A percentile compares a stretch with the other conserved stretches of the same genome.
phyloP scores from a whole-genome alignment of 768 basidiomycete genomes.

The Podaxis carcinomalis region DNA sequence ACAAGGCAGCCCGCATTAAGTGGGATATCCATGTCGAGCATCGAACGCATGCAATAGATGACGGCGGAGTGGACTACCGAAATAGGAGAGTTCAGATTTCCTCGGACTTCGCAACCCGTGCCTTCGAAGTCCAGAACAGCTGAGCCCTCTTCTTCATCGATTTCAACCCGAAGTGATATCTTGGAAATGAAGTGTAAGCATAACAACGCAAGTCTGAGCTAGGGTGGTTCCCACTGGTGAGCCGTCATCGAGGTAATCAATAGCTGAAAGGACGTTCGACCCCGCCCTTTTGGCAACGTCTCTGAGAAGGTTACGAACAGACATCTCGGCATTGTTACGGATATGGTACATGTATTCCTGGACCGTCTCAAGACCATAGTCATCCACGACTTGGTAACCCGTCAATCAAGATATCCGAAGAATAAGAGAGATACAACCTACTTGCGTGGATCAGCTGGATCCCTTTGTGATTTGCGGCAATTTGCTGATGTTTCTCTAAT shows the following conservation, averaged over 20 bases:
- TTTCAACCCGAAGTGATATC: slow-evolving; percentile 76
- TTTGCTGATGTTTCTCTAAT: slow-evolving; percentile 53
- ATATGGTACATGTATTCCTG: slow-evolving; percentile 95
- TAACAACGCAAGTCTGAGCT: neutral
- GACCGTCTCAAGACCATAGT: slow-evolving; percentile 82
- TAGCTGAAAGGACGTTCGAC: slow-evolving; percentile 56
- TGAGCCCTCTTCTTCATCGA: slow-evolving; percentile 67
- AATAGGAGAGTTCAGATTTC: slow-evolving; percentile 82
- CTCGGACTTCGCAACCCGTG: slow-evolving; percentile 79
- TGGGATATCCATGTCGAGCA: slow-evolving; percentile 85
- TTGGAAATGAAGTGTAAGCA: slow-evolving; percentile 20
- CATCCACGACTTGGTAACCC: slow-evolving; percentile 61
- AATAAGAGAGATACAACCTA: slow-evolving; percentile 27
- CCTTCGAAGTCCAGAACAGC: slow-evolving; percentile 85
- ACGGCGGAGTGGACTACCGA: slow-evolving; percentile 85
- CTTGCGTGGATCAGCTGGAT: slow-evolving; percentile 79
- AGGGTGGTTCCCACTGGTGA: slow-evolving; percentile 53
- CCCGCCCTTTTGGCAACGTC: slow-evolving; percentile 71
- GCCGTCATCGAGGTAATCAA: slow-evolving; percentile 87
- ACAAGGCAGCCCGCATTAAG: slow-evolving; percentile 93
- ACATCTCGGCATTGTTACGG: slow-evolving; percentile 80
- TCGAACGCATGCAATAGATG: slow-evolving; percentile 85
- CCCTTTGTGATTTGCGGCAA: slow-evolving; percentile 92
- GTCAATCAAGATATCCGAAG: slow-evolving; percentile 10
- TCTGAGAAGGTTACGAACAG: slow-evolving; percentile 78